Evolutionary conservation across 805 yeast species (phyloP), one percentile per base, ranked within the genome.

Genomic region (Teunomyces panamensis): DNA sequence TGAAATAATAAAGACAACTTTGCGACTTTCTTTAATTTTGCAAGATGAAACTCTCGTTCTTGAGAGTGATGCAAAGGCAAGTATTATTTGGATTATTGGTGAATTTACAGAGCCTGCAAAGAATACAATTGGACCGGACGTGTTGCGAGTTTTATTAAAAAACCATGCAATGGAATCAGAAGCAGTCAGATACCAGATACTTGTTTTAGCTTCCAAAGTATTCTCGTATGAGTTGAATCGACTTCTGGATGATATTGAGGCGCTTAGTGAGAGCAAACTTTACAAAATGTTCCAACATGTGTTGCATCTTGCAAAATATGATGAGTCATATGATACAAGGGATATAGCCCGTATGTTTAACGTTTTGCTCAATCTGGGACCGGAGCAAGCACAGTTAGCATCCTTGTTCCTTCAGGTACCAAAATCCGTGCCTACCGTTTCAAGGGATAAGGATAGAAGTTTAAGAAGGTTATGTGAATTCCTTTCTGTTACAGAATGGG

Each of bases 31-130:
- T 8, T 48, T 52, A 16, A 57, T 64, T 2, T 58, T 73, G 35
- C 53, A 52, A 9, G 65, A 65, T 29, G 57, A 57, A 7, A 35
- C 36, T 7, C n/a, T 55, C 13, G 34, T 48, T 14, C 46, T 67
- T n/a, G 68, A 63, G 13, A 54, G 61, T 16, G 69, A 64, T 13
- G 95, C 98, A 0, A 80, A 83, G 54, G 89, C 96, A 1, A 86
- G 92, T 42, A 83, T 91, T 9, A 75, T 92, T 5, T 94, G 98
- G 98, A 74, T 92, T 8, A 78, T 92, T 45, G 97, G 98, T 4
- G 97, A 94, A 59, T 85, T 84, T 60, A 74, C 84, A 0, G 60
- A 54, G 28, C 56, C 58, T 9, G 61, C 64, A 16, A 49, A 62
- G 24, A 70, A 68, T 34, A 52, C 60, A 24, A 64, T 87, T 44